These are phyloP conservation scores for Neobulgaria alba DNA, from an alignment of 2,329 filamentous ascomycete genomes.

Conservation along the genomic window DNA sequence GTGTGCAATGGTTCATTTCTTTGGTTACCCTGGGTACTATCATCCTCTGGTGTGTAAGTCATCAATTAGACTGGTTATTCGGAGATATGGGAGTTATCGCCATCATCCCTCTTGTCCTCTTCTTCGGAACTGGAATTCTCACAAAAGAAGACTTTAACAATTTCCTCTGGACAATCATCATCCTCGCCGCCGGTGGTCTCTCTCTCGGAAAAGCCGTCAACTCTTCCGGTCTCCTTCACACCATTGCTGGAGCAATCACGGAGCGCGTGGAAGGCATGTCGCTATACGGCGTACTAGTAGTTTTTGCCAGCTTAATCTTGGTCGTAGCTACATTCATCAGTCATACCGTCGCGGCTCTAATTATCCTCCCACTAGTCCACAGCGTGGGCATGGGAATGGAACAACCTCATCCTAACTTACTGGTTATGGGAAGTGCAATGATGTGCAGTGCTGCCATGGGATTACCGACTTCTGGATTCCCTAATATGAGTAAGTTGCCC, in stretches of 20 bases:
- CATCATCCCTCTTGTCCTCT: slow-evolving; percentile 89
- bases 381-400: slow-evolving; percentile 80
- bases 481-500: slow-evolving; percentile 88
- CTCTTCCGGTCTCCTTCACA: slow-evolving; percentile 83
- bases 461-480: slow-evolving; percentile 90
- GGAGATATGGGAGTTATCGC: slow-evolving; percentile 98
- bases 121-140: slow-evolving; percentile 92
- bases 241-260: slow-evolving; percentile 73
- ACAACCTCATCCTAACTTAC: slow-evolving; percentile 82
- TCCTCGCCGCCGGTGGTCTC: slow-evolving; percentile 86
- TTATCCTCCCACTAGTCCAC: slow-evolving; percentile 83
- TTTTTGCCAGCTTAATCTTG: slow-evolving; percentile 76
- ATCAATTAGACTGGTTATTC: slow-evolving; percentile 79
- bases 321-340: slow-evolving; percentile 97
- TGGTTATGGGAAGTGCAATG: slow-evolving; percentile 90
- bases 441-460: slow-evolving; percentile 99
- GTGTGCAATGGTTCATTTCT: slow-evolving; percentile 88
- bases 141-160: slow-evolving; percentile 99
- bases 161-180: slow-evolving; percentile 99
- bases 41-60: slow-evolving; percentile 81
- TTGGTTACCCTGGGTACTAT: slow-evolving; percentile 79
- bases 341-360: slow-evolving; percentile 91
- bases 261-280: slow-evolving; percentile 65
- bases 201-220: slow-evolving; percentile 91
- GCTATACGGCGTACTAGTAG: slow-evolving; percentile 76